These are phyloP conservation scores for Urochloa ruziziensis DNA, from an alignment of 176 grass and related monocot species.

Conservation along the genomic window DNA sequence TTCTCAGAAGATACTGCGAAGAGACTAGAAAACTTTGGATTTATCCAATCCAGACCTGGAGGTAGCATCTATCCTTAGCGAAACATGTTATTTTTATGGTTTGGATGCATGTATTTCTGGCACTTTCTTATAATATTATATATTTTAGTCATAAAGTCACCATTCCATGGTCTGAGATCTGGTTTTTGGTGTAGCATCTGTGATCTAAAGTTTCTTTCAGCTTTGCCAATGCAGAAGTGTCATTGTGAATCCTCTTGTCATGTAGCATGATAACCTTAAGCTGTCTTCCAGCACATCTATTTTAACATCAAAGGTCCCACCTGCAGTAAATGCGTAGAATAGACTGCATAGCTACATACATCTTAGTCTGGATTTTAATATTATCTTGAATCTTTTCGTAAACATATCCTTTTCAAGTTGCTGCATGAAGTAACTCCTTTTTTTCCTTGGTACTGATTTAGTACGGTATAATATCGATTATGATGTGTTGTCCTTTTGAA, in stretches of 20 bases:
- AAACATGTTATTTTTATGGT: slow-evolving; percentile 11
- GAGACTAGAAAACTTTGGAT: slow-evolving; percentile 97
- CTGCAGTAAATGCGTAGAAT: background rate
- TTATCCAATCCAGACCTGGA: slow-evolving; percentile 99
- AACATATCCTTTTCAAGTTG: background rate
- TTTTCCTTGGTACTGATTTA: slow-evolving; percentile 4
- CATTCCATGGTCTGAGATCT: slow-evolving; percentile 13
- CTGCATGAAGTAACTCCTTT: slow-evolving; percentile 13
- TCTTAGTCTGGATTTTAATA: background rate
- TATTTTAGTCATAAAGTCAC: slow-evolving; percentile 12
- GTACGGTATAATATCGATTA: slow-evolving; percentile 14
- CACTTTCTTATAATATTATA: slow-evolving; percentile 8
- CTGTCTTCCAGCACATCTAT: background rate
- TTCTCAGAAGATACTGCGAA: slow-evolving; percentile 99
- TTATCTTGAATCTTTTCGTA: background rate
- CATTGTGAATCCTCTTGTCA: background rate
- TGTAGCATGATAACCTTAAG: slow-evolving; percentile 6
- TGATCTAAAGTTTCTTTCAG: background rate
- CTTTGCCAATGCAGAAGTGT: background rate
- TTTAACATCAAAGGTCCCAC: background rate
- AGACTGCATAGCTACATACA: background rate
- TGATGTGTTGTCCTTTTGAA: slow-evolving; percentile 21
- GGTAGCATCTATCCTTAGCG: slow-evolving; percentile 48
- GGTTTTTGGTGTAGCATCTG: background rate
- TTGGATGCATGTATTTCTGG: slow-evolving; percentile 16